Percentiles rank a stretch among this genome's conserved stretches.
phyloP scores from a whole-genome alignment of 345 rosid species.

The Murraya koenigii region DNA sequence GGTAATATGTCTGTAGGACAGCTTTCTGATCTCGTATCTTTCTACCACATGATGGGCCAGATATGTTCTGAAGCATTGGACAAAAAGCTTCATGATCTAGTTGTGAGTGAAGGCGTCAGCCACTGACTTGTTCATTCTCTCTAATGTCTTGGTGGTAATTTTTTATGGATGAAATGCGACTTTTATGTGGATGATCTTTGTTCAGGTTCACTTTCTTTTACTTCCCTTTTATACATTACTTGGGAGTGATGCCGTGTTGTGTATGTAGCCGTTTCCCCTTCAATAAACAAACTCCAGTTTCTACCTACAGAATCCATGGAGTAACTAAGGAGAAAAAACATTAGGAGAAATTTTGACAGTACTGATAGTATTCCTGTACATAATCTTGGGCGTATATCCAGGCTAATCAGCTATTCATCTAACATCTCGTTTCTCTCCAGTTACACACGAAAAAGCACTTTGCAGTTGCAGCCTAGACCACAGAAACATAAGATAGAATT shows the following conservation, averaged over 20 bases:
- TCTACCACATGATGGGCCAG: slow-evolving; percentile 51
- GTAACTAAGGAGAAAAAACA: too few relatives aligned
- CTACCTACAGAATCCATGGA: too few relatives aligned
- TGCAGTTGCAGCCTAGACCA: background rate
- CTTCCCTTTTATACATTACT: too few relatives aligned
- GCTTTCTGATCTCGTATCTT: slow-evolving; percentile 44
- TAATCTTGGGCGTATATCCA: too few relatives aligned
- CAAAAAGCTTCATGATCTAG: slow-evolving; percentile 27
- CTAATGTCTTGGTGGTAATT: too few relatives aligned
- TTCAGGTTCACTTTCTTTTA: background rate
- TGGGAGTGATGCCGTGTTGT: too few relatives aligned
- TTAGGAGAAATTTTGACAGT: background rate
- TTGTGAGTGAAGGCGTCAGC: background rate
- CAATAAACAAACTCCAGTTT: background rate
- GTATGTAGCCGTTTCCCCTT: background rate
- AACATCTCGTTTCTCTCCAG: too few relatives aligned
- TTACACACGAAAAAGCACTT: background rate
- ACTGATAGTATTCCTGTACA: background rate
- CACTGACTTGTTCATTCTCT: background rate
- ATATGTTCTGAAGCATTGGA: slow-evolving; percentile 53
- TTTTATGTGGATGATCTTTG: background rate
- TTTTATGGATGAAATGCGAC: too few relatives aligned
- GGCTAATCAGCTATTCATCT: too few relatives aligned
- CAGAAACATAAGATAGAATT: too few relatives aligned
- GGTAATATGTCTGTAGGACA: slow-evolving; percentile 43